A percentile compares a stretch with the other conserved stretches of the same genome.
These are phyloP conservation scores for Aaosphaeria arxii DNA, from an alignment of 2,329 filamentous ascomycete species.

Conservation along the genomic window DNA sequence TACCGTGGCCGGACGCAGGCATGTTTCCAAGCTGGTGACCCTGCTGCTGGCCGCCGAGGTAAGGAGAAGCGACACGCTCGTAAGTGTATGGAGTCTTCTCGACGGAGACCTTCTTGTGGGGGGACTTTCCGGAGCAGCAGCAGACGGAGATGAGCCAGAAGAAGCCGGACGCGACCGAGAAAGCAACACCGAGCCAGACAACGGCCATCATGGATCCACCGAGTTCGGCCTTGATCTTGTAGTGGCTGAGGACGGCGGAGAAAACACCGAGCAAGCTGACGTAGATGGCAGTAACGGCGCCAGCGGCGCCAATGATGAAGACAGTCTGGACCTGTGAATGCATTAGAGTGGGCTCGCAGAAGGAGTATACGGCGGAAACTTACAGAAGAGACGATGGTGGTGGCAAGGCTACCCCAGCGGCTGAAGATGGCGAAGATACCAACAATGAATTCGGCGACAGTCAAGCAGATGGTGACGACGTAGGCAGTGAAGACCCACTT, in stretches of 20 bases:
- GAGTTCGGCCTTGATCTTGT: conserved; percentile 66
- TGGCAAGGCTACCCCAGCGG: conserved; percentile 75
- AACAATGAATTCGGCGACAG: conserved; percentile 69
- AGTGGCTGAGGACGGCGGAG: conserved; percentile 64
- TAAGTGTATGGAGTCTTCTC: conserved; percentile 63
- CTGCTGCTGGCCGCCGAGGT: conserved; percentile 33
- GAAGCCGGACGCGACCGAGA: conserved; percentile 70
- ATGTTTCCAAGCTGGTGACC: conserved; percentile 6
- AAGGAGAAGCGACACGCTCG: conserved; percentile 51
- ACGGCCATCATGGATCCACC: conserved; percentile 68
- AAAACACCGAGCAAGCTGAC: conserved; percentile 67
- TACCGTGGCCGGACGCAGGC: conserved; percentile 17
- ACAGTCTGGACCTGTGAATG: conserved; percentile 48
- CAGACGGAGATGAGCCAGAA: conserved; percentile 93
- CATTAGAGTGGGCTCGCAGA: no score
- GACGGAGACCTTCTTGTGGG: conserved; percentile 45
- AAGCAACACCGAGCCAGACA: conserved; percentile 77
- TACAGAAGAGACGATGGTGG: conserved; percentile 70
- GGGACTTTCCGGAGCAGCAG: conserved; percentile 75
- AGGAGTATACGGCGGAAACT: conserved; percentile 38
- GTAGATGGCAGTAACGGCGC: conserved; percentile 73
- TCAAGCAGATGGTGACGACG: conserved; percentile 67
- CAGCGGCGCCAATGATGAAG: conserved; percentile 63
- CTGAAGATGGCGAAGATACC: conserved; percentile 83
- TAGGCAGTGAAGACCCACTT: conserved; percentile 85